phyloP scores from a whole-genome alignment of 257 asterid genomes.

The Solanum pimpinellifolium region DNA sequence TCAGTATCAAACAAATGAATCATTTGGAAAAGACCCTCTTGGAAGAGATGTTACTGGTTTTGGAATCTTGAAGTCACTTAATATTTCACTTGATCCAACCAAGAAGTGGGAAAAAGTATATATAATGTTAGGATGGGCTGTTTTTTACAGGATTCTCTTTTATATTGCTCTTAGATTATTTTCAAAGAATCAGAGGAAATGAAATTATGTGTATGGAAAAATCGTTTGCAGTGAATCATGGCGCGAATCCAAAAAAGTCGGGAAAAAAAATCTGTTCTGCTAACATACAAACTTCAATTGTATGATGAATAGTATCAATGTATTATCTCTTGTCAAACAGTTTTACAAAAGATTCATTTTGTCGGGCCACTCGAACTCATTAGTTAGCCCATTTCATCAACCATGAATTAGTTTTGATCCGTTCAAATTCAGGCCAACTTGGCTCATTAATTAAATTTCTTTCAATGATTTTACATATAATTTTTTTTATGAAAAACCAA shows the following conservation, averaged over 20 bases:
- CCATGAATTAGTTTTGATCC: not conserved
- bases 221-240: not conserved
- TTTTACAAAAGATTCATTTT: not conserved
- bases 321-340: not conserved
- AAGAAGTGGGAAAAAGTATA: conserved; percentile 58
- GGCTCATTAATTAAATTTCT: no score
- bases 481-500: no score
- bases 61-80: conserved; percentile 34
- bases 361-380: not conserved
- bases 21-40: conserved; percentile 24
- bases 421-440: not conserved
- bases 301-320: not conserved
- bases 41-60: conserved; percentile 23
- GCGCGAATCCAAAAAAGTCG: not conserved
- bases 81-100: conserved; percentile 17
- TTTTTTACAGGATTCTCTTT: conserved; percentile 50
- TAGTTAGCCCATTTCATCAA: not conserved
- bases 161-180: conserved; percentile 70
- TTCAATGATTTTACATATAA: no score
- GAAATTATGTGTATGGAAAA: not conserved
- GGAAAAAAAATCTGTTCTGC: not conserved
- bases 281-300: not conserved
- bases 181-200: conserved; percentile 56
- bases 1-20: conserved; percentile 31
- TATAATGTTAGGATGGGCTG: conserved; percentile 65